Evolutionary conservation across 495 filamentous ascomycete genomes (phyloP).

Genomic region (Neurospora sp.): DNA sequence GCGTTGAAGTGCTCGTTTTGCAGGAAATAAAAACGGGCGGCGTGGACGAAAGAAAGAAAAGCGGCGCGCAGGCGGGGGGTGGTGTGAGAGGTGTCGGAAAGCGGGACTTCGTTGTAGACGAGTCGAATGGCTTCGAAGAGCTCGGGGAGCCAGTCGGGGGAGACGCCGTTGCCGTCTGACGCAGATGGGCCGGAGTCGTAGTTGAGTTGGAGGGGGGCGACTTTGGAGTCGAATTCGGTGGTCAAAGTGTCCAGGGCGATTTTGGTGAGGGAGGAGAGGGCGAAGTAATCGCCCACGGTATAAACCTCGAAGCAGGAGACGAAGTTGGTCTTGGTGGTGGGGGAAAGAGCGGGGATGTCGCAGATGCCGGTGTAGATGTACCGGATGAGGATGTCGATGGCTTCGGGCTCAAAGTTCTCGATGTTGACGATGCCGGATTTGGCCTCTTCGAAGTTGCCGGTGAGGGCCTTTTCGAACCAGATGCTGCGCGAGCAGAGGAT

Average conservation of each 20-base stretch:
- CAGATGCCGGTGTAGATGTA: conserved; percentile 22
- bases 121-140: conserved; percentile 14
- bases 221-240: conserved; percentile 11
- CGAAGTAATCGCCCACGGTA: conserved; percentile 19
- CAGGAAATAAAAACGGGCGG: conserved; percentile 13
- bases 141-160: conserved; percentile 14
- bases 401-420: conserved; percentile 10
- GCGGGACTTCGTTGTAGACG: conserved; percentile 10
- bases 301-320: conserved; percentile 16
- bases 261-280: conserved; percentile 5
- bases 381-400: conserved; percentile 11
- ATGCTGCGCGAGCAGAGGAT: conserved; percentile 19
- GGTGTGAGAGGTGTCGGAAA: not conserved
- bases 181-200: not conserved
- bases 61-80: conserved; percentile 4
- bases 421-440: conserved; percentile 12
- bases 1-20: conserved; percentile 6
- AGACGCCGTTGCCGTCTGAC: not conserved
- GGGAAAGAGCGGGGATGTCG: conserved; percentile 9
- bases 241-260: conserved; percentile 11
- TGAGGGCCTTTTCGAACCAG: conserved; percentile 21
- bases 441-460: conserved; percentile 14
- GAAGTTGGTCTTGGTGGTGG: conserved; percentile 9
- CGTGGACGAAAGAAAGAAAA: conserved; percentile 10
- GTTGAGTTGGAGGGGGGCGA: conserved; percentile 8